Evolutionary conservation across 2,329 filamentous ascomycete genomes (phyloP).

Genomic region (Diplodia scrobiculata): DNA sequence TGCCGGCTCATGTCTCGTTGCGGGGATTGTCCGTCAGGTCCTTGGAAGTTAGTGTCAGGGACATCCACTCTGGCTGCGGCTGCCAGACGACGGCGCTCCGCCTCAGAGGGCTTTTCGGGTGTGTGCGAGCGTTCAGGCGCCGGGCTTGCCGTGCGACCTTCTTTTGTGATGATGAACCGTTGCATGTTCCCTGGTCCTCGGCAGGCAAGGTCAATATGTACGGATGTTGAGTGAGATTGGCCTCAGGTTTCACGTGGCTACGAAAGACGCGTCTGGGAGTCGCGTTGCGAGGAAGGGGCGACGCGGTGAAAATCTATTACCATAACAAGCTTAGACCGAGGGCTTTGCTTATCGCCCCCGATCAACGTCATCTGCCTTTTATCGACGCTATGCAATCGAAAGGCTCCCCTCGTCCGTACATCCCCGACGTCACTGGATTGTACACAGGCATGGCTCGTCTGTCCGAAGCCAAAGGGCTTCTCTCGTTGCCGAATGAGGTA

Average conservation of each 20-base stretch:
- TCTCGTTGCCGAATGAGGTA: slow-evolving; percentile 45
- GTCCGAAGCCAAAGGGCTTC: slow-evolving; percentile 1
- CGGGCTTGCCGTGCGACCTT: slow-evolving; percentile 1
- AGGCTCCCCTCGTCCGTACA: slow-evolving; percentile 27
- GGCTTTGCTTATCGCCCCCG: slow-evolving; percentile 11
- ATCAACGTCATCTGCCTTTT: slow-evolving; percentile 8
- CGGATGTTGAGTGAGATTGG: background rate
- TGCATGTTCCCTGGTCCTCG: background rate
- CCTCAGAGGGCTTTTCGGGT: background rate
- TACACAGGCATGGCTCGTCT: slow-evolving; percentile 28
- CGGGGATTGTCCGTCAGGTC: background rate
- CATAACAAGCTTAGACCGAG: background rate
- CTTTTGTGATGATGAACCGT: background rate
- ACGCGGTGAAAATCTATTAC: background rate
- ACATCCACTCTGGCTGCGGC: background rate
- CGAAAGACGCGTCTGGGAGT: slow-evolving; percentile 7
- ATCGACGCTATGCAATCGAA: background rate
- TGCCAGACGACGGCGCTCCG: background rate
- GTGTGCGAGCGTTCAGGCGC: background rate
- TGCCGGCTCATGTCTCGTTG: background rate
- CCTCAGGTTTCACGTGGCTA: background rate
- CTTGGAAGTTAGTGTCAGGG: background rate
- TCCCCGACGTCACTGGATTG: background rate
- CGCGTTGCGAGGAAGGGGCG: slow-evolving; percentile 2
- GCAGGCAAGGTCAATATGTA: background rate